Percentiles rank a stretch among this genome's conserved stretches.
These are phyloP conservation scores for Fraxinus platypoda DNA, from an alignment of 305 asterid species.

Conservation along the genomic window DNA sequence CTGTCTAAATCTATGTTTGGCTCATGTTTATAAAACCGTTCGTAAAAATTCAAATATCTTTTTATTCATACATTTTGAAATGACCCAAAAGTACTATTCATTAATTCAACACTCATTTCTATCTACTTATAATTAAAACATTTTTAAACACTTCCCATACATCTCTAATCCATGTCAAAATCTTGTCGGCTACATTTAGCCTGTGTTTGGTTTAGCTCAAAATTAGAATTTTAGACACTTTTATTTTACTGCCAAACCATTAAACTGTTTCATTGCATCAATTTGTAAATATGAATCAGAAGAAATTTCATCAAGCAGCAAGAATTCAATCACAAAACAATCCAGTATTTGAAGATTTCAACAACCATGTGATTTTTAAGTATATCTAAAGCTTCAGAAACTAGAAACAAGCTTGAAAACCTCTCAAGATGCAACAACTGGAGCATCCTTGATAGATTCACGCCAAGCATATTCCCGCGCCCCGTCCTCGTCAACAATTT, in stretches of 20 bases:
- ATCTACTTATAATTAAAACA: too few relatives aligned
- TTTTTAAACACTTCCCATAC: too few relatives aligned
- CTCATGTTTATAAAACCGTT: too few relatives aligned
- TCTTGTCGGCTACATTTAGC: too few relatives aligned
- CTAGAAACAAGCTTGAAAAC: background rate
- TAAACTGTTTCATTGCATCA: background rate
- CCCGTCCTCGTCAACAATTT: background rate
- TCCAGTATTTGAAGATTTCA: background rate
- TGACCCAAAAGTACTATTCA: too few relatives aligned
- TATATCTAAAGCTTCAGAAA: background rate
- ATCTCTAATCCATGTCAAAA: too few relatives aligned
- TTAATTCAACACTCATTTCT: too few relatives aligned
- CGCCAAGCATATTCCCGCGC: background rate
- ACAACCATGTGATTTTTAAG: background rate
- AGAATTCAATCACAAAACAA: background rate
- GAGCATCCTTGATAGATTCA: background rate
- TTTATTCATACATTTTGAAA: too few relatives aligned
- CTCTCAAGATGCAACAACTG: background rate
- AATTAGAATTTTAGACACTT: too few relatives aligned
- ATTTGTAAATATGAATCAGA: background rate
- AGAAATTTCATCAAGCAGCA: background rate
- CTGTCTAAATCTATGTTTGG: too few relatives aligned
- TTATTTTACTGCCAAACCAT: background rate
- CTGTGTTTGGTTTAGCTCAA: too few relatives aligned
- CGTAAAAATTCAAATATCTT: too few relatives aligned